Conservation (phyloP, 2,329 filamentous ascomycete species). For the Onygenales sp. region DNA sequence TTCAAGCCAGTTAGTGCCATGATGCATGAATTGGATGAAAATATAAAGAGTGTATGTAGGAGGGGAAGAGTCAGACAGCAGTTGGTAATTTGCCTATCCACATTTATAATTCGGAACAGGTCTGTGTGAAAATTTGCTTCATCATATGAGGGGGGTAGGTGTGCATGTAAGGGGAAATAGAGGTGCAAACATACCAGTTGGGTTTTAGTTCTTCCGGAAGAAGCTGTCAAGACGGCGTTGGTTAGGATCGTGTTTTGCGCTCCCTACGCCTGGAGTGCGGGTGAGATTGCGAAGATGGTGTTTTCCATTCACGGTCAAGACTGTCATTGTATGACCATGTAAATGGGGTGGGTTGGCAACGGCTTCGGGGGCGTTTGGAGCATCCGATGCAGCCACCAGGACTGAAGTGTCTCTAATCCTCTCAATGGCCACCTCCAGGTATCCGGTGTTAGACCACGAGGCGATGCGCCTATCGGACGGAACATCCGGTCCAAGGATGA, state of each 20-base stretch:
- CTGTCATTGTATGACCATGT: slow-evolving; percentile 37
- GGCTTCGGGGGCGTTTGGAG: background rate
- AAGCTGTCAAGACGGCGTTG: slow-evolving; percentile 71
- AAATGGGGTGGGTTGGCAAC: slow-evolving; percentile 7
- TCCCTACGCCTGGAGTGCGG: slow-evolving; percentile 73
- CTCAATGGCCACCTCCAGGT: slow-evolving; percentile 38
- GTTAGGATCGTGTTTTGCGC: slow-evolving; percentile 60
- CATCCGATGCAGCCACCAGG: background rate
- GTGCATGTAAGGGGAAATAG: slow-evolving; percentile 2
- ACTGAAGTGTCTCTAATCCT: background rate
- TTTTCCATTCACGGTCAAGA: slow-evolving; percentile 58
- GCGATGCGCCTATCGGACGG: slow-evolving; percentile 33
- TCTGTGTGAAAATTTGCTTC: slow-evolving; percentile 48
- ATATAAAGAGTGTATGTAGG: background rate
- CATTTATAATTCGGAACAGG: slow-evolving; percentile 59
- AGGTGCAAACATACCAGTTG: slow-evolving; percentile 7
- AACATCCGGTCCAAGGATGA: slow-evolving; percentile 33
- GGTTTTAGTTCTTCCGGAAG: slow-evolving; percentile 48
- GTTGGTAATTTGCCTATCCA: slow-evolving; percentile 33
- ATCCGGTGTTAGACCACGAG: slow-evolving; percentile 59
- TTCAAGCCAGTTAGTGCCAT: background rate
- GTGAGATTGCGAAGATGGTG: slow-evolving; percentile 65
- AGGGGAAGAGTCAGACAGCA: slow-evolving; percentile 36
- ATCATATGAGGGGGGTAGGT: slow-evolving; percentile 34
- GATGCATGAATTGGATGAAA: background rate